Evolutionary conservation across 139 green algal genomes (phyloP).

Genomic region (Asterochloris sp.): DNA sequence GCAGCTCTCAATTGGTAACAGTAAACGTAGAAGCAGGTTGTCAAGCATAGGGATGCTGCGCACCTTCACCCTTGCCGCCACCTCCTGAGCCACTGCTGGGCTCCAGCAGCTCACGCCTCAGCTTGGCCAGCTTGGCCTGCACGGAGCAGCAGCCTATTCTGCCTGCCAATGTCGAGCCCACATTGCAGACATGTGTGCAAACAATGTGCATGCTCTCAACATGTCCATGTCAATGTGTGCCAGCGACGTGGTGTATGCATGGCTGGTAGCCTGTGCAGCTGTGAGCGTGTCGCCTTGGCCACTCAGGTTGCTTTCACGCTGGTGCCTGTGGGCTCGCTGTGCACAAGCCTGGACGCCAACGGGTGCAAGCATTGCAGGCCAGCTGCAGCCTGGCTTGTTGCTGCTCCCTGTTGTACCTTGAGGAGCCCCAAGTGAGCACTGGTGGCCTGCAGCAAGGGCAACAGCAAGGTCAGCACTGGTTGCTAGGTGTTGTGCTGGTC

Average conservation of each 20-base stretch:
- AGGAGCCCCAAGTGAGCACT: neutral
- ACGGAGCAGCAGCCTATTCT: neutral
- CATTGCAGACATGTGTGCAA: neutral
- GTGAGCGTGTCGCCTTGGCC: neutral
- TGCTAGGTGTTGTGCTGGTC: slow-evolving; percentile 16
- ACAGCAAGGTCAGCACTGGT: neutral
- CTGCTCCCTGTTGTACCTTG: neutral
- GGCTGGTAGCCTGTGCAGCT: neutral
- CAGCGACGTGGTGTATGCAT: neutral
- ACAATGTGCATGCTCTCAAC: neutral
- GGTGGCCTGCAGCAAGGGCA: neutral
- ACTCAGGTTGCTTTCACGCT: neutral
- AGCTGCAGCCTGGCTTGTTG: neutral
- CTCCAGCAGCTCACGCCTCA: slow-evolving; percentile 92
- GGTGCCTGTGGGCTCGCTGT: neutral
- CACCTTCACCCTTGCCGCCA: slow-evolving; percentile 73
- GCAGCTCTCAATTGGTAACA: no score
- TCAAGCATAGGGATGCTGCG: no score
- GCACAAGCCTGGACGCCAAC: neutral
- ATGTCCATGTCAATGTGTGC: neutral
- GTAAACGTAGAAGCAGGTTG: no score
- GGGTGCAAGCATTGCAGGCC: neutral
- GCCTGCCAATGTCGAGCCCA: neutral
- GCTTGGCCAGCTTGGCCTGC: slow-evolving; percentile 98
- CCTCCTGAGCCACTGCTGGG: slow-evolving; percentile 57